phyloP scores from a whole-genome alignment of 306 rosid species.

The Acacia crassicarpa region DNA sequence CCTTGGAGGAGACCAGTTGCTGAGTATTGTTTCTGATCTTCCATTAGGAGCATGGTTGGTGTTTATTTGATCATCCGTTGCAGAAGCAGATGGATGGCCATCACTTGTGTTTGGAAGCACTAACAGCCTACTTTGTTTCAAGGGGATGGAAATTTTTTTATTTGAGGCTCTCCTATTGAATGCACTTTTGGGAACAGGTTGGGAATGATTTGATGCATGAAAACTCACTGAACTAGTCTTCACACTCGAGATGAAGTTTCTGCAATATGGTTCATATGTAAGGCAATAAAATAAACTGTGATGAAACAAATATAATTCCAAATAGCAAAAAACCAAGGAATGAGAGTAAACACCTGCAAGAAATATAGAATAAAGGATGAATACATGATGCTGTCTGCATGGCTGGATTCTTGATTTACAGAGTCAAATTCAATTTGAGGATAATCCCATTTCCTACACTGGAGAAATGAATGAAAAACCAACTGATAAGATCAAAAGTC shows the following conservation, averaged over 20 bases:
- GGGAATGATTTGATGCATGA: conserved; percentile 36
- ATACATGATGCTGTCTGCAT: conserved; percentile 44
- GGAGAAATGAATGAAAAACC: neutral
- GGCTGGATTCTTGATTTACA: conserved; percentile 29
- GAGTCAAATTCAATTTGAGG: conserved; percentile 26
- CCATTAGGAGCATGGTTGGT: conserved; percentile 55
- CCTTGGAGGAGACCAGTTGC: conserved; percentile 85
- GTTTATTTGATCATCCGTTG: conserved; percentile 47
- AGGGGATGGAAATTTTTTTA: conserved; percentile 15
- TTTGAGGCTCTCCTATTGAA: conserved; percentile 37
- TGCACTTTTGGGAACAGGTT: conserved; percentile 31
- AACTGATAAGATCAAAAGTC: neutral
- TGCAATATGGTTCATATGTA: conserved; percentile 35
- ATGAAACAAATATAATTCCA: neutral
- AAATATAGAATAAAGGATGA: conserved; percentile 43
- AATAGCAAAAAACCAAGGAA: neutral
- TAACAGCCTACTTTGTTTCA: conserved; percentile 43
- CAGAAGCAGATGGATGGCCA: conserved; percentile 53
- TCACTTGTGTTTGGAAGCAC: conserved; percentile 57
- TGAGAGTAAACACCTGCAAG: conserved; percentile 40
- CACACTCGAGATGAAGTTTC: conserved; percentile 42
- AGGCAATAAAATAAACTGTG: conserved; percentile 20
- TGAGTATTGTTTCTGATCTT: conserved; percentile 38
- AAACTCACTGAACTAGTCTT: conserved; percentile 37
- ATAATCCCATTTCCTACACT: conserved; percentile 22